Base-by-base conservation (phyloP, 169 alveolate species). In the Cryptosporidium ubiquitum region DNA sequence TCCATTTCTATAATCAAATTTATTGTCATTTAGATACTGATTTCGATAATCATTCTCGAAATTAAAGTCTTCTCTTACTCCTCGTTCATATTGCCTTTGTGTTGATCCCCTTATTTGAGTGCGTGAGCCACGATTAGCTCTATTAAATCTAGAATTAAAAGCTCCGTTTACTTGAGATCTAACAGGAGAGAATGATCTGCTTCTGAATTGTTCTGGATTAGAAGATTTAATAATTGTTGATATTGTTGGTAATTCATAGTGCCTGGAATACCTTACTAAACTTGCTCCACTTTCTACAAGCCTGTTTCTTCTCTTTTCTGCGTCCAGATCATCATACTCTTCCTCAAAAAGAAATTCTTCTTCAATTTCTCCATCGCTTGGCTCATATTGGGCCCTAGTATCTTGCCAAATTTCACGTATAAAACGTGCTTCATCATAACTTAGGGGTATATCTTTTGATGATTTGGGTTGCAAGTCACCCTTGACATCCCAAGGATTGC, bases 341-440 rank as follows among this genome's bases (percentile, higher is more conserved):
- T 79, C 89, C 39, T 79, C 89, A 79, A 61, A 79, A 6, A 79
- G 51, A n/a, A 42, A 79, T 14, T 79, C 89, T 23, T 79, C 74
- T 10, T 79, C 89, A 29, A 79, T 79, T 58, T 79, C 89, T 5
- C 75, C 79, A 66, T 79, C 89, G 20, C 89, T 79, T n/a, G 89
- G 89, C 51, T 66, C 57, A 44, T 79, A 79, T 64, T 79, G 89
- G 26, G 89, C 89, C 35, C 89, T 79, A 47, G 89, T 79, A 61
- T 79, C 89, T 42, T 79, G 89, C 89, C 89, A 79, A 60, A 79
- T 79, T 31, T 79, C 89, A 39, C 89, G 71, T 37, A 79, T 79
- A 16, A 58, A 40, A n/a, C 74, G 89, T 10, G 89, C 89, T 33
- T 79, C 89, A 16, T 79, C 89, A 49, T 40, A 64, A 61, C 79